phyloP scores from a whole-genome alignment of 768 basidiomycete genomes.

The button mushroom (Agaricus bisporus) region DNA sequence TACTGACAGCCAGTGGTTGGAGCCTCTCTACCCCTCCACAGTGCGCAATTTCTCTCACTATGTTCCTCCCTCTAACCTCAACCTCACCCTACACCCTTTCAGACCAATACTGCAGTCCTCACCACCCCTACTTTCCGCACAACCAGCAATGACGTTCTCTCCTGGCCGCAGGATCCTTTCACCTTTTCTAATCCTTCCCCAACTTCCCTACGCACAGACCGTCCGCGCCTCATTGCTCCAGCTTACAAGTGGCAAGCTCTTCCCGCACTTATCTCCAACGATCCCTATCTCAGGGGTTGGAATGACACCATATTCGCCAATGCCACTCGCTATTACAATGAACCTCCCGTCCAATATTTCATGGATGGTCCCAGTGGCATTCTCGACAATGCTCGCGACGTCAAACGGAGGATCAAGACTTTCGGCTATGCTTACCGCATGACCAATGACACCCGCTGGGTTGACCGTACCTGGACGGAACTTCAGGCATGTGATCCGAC shows the following conservation, averaged over 20 bases:
- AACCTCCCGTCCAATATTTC: conserved; percentile 62
- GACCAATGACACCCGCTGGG: conserved; percentile 90
- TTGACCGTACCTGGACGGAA: conserved; percentile 80
- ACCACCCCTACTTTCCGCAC: conserved; percentile 65
- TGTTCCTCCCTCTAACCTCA: neutral
- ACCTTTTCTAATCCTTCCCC: conserved; percentile 55
- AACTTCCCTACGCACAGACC: conserved; percentile 63
- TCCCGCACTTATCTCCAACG: conserved; percentile 65
- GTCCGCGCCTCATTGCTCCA: conserved; percentile 90
- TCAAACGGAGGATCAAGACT: conserved; percentile 90
- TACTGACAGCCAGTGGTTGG: conserved; percentile 72
- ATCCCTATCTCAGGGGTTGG: conserved; percentile 86
- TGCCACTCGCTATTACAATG: conserved; percentile 65
- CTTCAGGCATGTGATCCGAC: conserved; percentile 55
- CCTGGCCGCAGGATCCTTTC: conserved; percentile 82
- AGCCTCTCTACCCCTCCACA: conserved; percentile 85
- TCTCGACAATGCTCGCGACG: conserved; percentile 80
- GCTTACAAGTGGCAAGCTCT: conserved; percentile 87
- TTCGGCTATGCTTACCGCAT: conserved; percentile 87
- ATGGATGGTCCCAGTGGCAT: conserved; percentile 87
- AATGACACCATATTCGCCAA: conserved; percentile 88
- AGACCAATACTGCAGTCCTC: conserved; percentile 67
- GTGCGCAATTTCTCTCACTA: conserved; percentile 41
- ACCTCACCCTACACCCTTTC: conserved; percentile 1
- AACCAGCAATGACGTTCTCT: conserved; percentile 31